phyloP scores from a whole-genome alignment of 2,329 filamentous ascomycete genomes.

The Ceratocystis colombiana region DNA sequence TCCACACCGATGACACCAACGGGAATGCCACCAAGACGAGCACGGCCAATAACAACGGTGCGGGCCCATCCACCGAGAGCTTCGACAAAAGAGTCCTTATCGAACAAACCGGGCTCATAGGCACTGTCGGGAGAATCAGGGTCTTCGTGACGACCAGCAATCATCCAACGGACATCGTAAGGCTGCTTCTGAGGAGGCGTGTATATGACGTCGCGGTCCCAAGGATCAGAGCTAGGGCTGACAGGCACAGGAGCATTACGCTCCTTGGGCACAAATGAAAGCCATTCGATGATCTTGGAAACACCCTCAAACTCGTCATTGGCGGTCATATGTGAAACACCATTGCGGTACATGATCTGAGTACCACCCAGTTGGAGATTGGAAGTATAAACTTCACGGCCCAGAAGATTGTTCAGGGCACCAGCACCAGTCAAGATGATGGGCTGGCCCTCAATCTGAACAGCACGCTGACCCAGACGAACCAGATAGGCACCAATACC shows the following conservation, averaged over 20 bases:
- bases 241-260: slow-evolving; percentile 90
- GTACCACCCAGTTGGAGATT: slow-evolving; percentile 98
- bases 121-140: slow-evolving; percentile 54
- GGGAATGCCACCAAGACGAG: slow-evolving; percentile 90
- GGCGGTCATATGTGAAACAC: slow-evolving; percentile 98
- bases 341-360: slow-evolving; percentile 99
- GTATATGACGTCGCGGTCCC: slow-evolving; percentile 88
- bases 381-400: slow-evolving; percentile 96
- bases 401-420: slow-evolving; percentile 94
- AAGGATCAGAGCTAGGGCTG: slow-evolving; percentile 69
- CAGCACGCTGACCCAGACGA: slow-evolving; percentile 92
- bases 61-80: slow-evolving; percentile 93
- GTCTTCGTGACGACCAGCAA: slow-evolving; percentile 54
- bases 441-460: slow-evolving; percentile 96
- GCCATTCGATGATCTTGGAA: slow-evolving; percentile 94
- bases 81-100: slow-evolving; percentile 94
- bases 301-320: slow-evolving; percentile 97
- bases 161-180: slow-evolving; percentile 91
- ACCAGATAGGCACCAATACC: slow-evolving; percentile 99
- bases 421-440: slow-evolving; percentile 97
- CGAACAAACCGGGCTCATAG: slow-evolving; percentile 86
- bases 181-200: slow-evolving; percentile 70
- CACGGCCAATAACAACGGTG: slow-evolving; percentile 92
- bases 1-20: slow-evolving; percentile 98
- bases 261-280: slow-evolving; percentile 94